Base-by-base conservation (phyloP, 2,329 filamentous ascomycete species). In the Exophiala viscosa region DNA sequence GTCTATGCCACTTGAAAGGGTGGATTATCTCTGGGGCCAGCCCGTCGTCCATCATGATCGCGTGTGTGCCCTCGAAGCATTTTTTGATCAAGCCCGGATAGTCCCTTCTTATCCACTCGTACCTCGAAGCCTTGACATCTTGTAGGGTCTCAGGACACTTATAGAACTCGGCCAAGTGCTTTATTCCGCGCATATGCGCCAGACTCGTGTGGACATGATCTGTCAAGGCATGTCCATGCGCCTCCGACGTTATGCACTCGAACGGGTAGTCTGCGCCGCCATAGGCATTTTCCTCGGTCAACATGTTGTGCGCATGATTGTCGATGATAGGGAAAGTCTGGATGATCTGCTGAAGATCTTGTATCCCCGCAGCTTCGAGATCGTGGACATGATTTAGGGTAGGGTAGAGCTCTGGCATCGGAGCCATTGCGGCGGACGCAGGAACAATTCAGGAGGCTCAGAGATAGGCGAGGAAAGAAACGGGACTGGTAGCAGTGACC, bases 31-130 rank as follows among this genome's bases (percentile, higher is more conserved):
- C 71, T 11, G 74, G 71, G 47, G 80, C 77, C 6, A 92, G 70
- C 0, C 88, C 85, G 68, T 93, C 88, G 60, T 93, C 89, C n/a
- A 95, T 78, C 1, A 95, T 75, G 9, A 92, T 75, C 1, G 80
- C 82, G 66, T 91, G 83, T 23, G 88, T 87, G 1, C 88, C 88
- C 10, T 80, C 69, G 3, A 95, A 76, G 61, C 88, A 93, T 57
- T 74, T 76, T 40, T 72, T 74, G 9, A 81, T 75, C 74, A 90
- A 83, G 2, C 69, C 76, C 4, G 82, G 73, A 50, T 80, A 78
- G 53, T 79, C 72, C 15, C 70, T 68, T 20, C 73, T 65, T 7
- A 81, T 67, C 64, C 73, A 73, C 55, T 74, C 70, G 23, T 71
- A 62, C 45, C 79, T 71, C 49, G 77, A 76, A 33, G 70, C 67